Percentiles rank a stretch among this genome's conserved stretches.
Conservation (phyloP, 2,329 filamentous ascomycete species). For the Microsporum audouinii region DNA sequence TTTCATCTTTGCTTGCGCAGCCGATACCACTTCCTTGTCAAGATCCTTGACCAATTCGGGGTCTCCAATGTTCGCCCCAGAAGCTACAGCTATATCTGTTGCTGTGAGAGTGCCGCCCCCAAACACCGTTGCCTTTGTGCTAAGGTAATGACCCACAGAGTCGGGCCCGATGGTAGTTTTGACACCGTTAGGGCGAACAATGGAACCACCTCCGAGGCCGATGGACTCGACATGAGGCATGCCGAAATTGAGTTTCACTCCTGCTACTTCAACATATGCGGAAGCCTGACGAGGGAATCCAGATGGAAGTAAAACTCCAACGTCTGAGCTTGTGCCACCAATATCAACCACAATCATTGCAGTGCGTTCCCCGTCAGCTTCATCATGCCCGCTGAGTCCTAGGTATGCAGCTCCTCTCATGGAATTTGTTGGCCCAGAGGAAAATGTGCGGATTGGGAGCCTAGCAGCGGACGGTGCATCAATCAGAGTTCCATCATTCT, state of each 20-base stretch:
- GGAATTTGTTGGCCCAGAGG: constrained; percentile 42
- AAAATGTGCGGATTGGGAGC: constrained; percentile 42
- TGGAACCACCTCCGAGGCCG: constrained; percentile 46
- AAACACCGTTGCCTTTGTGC: constrained; percentile 40
- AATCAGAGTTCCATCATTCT: constrained; percentile 43
- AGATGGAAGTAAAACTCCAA: constrained; percentile 46
- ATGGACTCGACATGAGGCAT: constrained; percentile 48
- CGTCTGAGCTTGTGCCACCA: constrained; percentile 51
- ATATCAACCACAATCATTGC: constrained; percentile 44
- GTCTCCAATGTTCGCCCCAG: constrained; percentile 17
- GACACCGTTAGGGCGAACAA: constrained; percentile 25
- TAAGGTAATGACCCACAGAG: constrained; percentile 44
- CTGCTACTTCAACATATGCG: constrained; percentile 47
- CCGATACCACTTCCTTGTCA: constrained; percentile 11
- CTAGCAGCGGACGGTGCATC: constrained; percentile 37
- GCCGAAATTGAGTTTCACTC: constrained; percentile 49
- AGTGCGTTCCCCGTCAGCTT: constrained; percentile 5
- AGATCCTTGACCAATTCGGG: constrained; percentile 15
- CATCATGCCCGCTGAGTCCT: constrained; percentile 9
- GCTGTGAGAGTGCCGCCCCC: constrained; percentile 44
- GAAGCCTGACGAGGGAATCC: constrained; percentile 51
- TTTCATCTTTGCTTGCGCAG: constrained; percentile 28
- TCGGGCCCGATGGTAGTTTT: constrained; percentile 43
- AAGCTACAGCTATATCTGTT: constrained; percentile 37
- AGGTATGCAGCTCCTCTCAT: constrained; percentile 41